Conservation (phyloP, 257 asterid genomes). For the Solanum sitiens region DNA sequence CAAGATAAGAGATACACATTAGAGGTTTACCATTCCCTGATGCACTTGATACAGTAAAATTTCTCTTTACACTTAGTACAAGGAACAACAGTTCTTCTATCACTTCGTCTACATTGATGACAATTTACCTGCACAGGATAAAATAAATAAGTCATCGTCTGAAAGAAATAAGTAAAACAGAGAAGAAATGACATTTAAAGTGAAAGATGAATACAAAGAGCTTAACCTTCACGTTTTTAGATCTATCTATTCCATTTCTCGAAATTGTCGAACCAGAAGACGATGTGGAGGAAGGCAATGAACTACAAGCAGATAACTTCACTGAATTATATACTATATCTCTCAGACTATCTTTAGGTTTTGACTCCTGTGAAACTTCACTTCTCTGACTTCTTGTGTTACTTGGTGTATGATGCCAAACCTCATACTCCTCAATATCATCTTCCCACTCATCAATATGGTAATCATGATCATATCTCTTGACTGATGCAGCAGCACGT, state of each 20-base stretch:
- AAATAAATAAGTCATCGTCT: background rate
- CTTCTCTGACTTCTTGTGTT: background rate
- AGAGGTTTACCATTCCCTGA: constrained; percentile 52
- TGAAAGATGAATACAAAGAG: background rate
- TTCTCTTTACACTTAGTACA: constrained; percentile 47
- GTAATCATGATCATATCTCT: constrained; percentile 22
- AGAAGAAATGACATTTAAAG: background rate
- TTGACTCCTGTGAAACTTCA: background rate
- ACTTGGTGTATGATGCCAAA: constrained; percentile 5
- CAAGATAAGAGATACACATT: background rate
- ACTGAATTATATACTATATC: constrained; percentile 5
- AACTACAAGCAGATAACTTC: constrained; percentile 13
- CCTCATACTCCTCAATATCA: constrained; percentile 45
- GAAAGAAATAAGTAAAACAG: background rate
- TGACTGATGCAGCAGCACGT: constrained; percentile 28
- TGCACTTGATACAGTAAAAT: constrained; percentile 56
- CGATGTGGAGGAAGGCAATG: constrained; percentile 26
- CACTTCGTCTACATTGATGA: constrained; percentile 62
- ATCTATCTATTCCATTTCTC: constrained; percentile 12
- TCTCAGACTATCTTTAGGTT: constrained; percentile 8
- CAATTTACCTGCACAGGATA: constrained; percentile 25
- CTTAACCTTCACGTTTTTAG: constrained; percentile 30
- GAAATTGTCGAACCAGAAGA: constrained; percentile 28
- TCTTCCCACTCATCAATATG: constrained; percentile 39
- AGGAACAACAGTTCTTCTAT: constrained; percentile 55